Conservation (phyloP, 352 stramenopile species). For the Globisporangium cystogenes region DNA sequence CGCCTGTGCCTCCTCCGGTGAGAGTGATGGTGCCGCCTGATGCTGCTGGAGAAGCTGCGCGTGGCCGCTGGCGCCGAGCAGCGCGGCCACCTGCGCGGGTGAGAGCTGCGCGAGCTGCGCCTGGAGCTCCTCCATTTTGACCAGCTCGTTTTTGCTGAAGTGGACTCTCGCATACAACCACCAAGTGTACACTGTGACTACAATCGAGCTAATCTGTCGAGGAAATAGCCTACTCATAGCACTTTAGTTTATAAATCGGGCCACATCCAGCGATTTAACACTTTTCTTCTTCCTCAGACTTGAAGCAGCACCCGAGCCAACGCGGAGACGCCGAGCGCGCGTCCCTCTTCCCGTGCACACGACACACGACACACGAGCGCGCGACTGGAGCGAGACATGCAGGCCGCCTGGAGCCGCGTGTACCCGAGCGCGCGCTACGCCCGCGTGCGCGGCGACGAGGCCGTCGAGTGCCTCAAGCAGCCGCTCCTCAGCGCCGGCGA, state of each 20-base stretch:
- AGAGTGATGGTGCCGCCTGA: not conserved
- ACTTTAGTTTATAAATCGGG: not conserved
- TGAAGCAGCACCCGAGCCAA: not conserved
- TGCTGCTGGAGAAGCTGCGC: constrained; percentile 19
- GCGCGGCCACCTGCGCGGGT: constrained; percentile 21
- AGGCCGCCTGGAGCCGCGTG: constrained; percentile 10
- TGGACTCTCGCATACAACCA: not conserved
- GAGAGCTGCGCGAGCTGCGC: constrained; percentile 22
- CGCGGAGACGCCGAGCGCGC: too few species aligned
- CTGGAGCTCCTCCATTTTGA: constrained; percentile 18
- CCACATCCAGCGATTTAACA: not conserved
- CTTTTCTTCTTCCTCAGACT: constrained; percentile 1
- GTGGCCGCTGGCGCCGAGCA: constrained; percentile 26
- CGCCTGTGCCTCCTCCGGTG: not conserved
- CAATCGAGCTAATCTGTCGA: too few species aligned
- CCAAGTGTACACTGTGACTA: too few species aligned
- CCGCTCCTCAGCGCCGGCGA: constrained; percentile 25
- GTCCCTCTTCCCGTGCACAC: too few species aligned
- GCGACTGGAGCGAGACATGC: too few species aligned
- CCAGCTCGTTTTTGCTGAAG: not conserved
- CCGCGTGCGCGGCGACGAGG: constrained; percentile 19
- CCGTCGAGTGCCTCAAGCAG: constrained; percentile 28
- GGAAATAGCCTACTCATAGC: too few species aligned
- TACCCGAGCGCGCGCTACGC: constrained; percentile 17
- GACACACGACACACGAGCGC: not conserved